Evolutionary conservation across 768 basidiomycete genomes (phyloP), one percentile per base, ranked within the genome.

Genomic region (Russula virescens): DNA sequence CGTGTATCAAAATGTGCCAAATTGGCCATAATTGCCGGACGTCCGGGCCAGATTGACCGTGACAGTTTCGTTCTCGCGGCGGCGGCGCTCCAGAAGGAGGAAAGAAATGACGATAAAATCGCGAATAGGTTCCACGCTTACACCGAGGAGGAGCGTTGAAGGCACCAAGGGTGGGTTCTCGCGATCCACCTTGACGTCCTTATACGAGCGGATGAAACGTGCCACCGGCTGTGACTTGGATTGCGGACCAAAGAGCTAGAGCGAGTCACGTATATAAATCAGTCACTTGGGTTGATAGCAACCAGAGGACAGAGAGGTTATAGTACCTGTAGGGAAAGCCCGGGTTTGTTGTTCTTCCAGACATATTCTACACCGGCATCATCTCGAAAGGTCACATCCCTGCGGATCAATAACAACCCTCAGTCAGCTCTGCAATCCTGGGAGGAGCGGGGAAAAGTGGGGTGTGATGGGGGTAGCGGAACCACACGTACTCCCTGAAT

Each of bases 151-250:
- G 19, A 67, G 66, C 52, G n/a, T 62, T 50, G 63, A 65, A 21
- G 63, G 65, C 5, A 65, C 38, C 19, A 62, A 35, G 10, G 56
- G 55, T 3, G 60, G 58, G 31, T 55, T 60, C 58, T 64, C 40
- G 42, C 63, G 63, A 23, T 60, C 49, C 19, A 18, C 9, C 35
- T 58, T 31, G 40, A 61, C 55, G 45, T 64, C 58, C 28, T 46
- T 59, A 23, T 60, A 26, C n/a, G 57, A 26, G 54, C 60, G 64
- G 51, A 58, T 57, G 55, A 67, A 67, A 42, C 64, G 66, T 7
- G 66, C 66, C 19, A 67, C 60, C 19, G 66, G 66, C 38, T 52
- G 46, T 25, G 64, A 62, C 57, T 66, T 66, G 40, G 64, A 62
- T 31, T 16, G 40, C 23, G 60, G 64, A 23, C 65, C 60, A 18